Evolutionary conservation across 2,329 filamentous ascomycete genomes (phyloP).

Genomic region (Plectosphaerella sp.): DNA sequence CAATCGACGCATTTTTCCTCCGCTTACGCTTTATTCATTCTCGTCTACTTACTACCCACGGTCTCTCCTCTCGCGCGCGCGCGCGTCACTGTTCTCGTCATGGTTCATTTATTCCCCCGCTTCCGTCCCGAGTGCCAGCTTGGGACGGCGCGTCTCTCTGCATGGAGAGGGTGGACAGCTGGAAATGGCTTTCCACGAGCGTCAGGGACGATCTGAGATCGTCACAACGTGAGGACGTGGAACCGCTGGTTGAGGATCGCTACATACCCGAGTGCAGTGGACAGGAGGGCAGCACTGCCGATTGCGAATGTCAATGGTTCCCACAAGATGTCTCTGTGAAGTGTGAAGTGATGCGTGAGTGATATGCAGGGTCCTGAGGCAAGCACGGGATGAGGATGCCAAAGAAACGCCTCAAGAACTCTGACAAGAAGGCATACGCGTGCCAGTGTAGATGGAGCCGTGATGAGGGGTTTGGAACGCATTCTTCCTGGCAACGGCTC

Average conservation of each 20-base stretch:
- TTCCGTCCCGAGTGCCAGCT: neutral
- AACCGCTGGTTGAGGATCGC: conserved; percentile 59
- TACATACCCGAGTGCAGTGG: conserved; percentile 54
- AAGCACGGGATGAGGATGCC: too few relatives aligned
- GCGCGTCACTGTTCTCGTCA: conserved; percentile 20
- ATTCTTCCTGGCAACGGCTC: too few relatives aligned
- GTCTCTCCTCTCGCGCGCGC: neutral
- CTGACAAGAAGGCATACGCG: too few relatives aligned
- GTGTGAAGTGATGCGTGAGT: neutral
- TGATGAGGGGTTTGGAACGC: too few relatives aligned
- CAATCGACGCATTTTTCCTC: conserved; percentile 26
- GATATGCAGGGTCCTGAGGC: too few relatives aligned
- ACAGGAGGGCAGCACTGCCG: conserved; percentile 44
- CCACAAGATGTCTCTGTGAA: conserved; percentile 18
- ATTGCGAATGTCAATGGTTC: conserved; percentile 60
- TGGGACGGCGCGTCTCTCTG: conserved; percentile 23
- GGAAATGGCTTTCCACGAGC: conserved; percentile 56
- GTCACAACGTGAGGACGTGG: conserved; percentile 55
- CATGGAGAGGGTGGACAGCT: conserved; percentile 49
- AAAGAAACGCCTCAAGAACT: too few relatives aligned
- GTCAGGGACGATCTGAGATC: conserved; percentile 33
- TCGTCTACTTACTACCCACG: neutral
- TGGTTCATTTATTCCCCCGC: conserved; percentile 11
- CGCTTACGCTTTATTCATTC: conserved; percentile 1
- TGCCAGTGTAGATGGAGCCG: too few relatives aligned